Conservation (phyloP, 2,329 filamentous ascomycete species). For the Myotisia sp. region DNA sequence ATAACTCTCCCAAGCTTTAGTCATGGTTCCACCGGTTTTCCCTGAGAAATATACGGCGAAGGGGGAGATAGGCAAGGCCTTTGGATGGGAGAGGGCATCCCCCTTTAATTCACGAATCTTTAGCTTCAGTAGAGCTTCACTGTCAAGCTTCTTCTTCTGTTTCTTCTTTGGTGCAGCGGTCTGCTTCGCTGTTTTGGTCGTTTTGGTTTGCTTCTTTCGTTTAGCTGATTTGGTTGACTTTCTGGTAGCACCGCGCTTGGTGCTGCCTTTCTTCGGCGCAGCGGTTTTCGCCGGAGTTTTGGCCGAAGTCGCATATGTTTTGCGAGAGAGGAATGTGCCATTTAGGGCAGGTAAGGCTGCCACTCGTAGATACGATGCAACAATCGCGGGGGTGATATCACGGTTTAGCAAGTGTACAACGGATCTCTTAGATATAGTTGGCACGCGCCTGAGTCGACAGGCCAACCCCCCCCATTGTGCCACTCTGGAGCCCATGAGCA, state of each 20-base stretch:
- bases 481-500: conserved; percentile 21
- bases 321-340: conserved; percentile 15
- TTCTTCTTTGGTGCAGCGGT: conserved; percentile 15
- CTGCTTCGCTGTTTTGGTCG: conserved; percentile 17
- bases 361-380: no score
- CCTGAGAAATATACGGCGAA: conserved; percentile 16
- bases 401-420: no score
- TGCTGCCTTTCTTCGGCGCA: conserved; percentile 1
- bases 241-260: conserved; percentile 11
- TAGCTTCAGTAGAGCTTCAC: conserved; percentile 2
- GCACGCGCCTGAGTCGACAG: conserved; percentile 11
- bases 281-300: conserved; percentile 16
- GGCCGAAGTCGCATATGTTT: conserved; percentile 22
- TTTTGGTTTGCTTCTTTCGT: conserved; percentile 20
- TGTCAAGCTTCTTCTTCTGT: conserved; percentile 14
- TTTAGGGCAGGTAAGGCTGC: no score
- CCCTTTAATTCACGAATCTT: conserved; percentile 22
- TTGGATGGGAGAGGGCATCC: conserved; percentile 23
- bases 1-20: conserved; percentile 27
- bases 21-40: conserved; percentile 18
- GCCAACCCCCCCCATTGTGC: conserved; percentile 20
- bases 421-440: no score
- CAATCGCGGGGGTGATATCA: no score
- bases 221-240: conserved; percentile 11
- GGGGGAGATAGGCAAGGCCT: conserved; percentile 18